Conservation (phyloP, 108 stramenopile species). For the Nitzschia sp. region DNA sequence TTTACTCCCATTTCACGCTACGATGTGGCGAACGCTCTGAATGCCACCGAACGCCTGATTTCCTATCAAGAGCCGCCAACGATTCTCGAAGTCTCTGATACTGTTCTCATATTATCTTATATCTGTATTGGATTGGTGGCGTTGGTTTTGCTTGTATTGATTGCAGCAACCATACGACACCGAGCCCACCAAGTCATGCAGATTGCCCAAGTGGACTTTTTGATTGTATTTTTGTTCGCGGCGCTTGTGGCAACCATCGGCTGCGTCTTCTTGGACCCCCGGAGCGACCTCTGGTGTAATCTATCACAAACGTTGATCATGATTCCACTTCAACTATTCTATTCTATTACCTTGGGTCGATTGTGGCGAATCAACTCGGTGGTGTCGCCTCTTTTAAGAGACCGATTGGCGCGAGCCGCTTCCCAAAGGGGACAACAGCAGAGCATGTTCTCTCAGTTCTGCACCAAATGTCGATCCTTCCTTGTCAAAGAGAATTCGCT, state of each 20-base stretch:
- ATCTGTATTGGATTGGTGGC: conserved; percentile 14
- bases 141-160: conserved; percentile 2
- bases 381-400: conserved; percentile 20
- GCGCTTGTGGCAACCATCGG: conserved; percentile 20
- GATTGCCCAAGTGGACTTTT: conserved; percentile 19
- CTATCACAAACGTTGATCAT: conserved; percentile 1
- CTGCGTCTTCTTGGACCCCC: conserved; percentile 29
- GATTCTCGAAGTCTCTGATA: conserved; percentile 2
- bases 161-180: conserved; percentile 15
- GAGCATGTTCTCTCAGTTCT: not conserved
- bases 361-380: conserved; percentile 36
- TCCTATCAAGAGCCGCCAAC: conserved; percentile 23
- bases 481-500: not conserved
- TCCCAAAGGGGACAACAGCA: not conserved
- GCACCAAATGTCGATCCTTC: not conserved
- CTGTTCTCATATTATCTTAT: conserved; percentile 1
- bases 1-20: not conserved
- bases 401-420: not conserved
- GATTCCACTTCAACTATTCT: conserved; percentile 24
- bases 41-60: not conserved
- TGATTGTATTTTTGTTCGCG: conserved; percentile 22
- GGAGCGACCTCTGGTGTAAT: conserved; percentile 22
- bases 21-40: conserved; percentile 28
- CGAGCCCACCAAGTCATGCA: conserved; percentile 23
- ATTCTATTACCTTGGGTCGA: conserved; percentile 19